Conservation (phyloP, 106 monocot species). For the Vanilla planifolia region DNA sequence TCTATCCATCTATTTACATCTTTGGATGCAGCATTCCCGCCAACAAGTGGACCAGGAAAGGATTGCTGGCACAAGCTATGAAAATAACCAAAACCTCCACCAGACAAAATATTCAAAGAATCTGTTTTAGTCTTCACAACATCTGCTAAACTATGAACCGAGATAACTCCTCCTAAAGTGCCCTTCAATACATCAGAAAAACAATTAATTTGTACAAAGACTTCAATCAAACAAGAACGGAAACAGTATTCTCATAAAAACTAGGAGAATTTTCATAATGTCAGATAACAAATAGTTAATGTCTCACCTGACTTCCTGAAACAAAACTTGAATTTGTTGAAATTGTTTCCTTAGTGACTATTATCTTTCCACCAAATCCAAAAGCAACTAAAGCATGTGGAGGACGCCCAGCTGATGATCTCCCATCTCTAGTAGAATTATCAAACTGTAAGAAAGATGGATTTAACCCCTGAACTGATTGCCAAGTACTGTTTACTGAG, state of each 20-base stretch:
- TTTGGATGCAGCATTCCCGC: conserved; percentile 73
- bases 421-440: conserved; percentile 45
- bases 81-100: conserved; percentile 37
- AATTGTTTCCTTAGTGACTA: conserved; percentile 60
- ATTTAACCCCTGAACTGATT: conserved; percentile 31
- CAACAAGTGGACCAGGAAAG: conserved; percentile 96
- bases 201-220: neutral
- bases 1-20: conserved; percentile 96
- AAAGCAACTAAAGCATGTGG: conserved; percentile 85
- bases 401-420: conserved; percentile 83
- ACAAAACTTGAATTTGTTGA: conserved; percentile 24
- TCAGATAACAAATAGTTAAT: neutral
- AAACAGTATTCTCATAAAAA: neutral
- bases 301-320: conserved; percentile 53
- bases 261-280: neutral
- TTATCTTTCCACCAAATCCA: conserved; percentile 95
- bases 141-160: conserved; percentile 64
- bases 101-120: conserved; percentile 7
- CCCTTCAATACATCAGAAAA: conserved; percentile 35
- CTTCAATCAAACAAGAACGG: conserved; percentile 2
- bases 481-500: conserved; percentile 31
- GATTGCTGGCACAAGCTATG: conserved; percentile 58
- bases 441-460: conserved; percentile 26
- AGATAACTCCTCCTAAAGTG: conserved; percentile 26
- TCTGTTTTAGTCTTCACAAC: conserved; percentile 38